phyloP scores from a whole-genome alignment of 495 filamentous ascomycete genomes.

The Chaetomium fimeti region DNA sequence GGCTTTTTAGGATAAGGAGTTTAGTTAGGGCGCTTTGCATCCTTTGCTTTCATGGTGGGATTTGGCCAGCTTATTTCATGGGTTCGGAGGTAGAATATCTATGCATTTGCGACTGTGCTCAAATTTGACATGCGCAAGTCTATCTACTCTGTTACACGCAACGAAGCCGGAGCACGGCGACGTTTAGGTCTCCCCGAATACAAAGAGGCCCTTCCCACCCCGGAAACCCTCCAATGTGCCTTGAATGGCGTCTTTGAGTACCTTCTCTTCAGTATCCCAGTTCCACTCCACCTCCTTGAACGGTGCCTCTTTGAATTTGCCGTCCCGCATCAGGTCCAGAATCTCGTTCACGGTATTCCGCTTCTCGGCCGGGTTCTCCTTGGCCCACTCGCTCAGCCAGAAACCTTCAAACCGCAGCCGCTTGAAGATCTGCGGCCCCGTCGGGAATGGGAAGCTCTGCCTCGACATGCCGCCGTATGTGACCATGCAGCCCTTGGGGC shows the following conservation, averaged over 20 bases:
- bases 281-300: conserved; percentile 76
- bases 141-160: not conserved
- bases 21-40: not conserved
- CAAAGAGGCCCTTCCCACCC: conserved; percentile 84
- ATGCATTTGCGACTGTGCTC: not conserved
- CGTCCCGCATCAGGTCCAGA: conserved; percentile 65
- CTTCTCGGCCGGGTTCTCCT: conserved; percentile 71
- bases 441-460: conserved; percentile 74
- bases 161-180: not conserved
- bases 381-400: conserved; percentile 89
- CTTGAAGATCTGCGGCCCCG: conserved; percentile 84
- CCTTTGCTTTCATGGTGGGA: not conserved
- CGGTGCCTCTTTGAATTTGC: conserved; percentile 79
- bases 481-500: conserved; percentile 67
- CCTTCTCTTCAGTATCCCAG: conserved; percentile 69
- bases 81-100: not conserved
- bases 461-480: conserved; percentile 95
- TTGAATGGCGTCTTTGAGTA: conserved; percentile 68
- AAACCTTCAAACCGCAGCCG: conserved; percentile 84
- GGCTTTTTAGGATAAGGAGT: not conserved
- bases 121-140: not conserved
- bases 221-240: conserved; percentile 78
- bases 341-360: conserved; percentile 77
- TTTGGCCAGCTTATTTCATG: too few species aligned
- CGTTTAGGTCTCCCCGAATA: conserved; percentile 58